A percentile compares a stretch with the other conserved stretches of the same genome.
Conservation (phyloP, 2,329 filamentous ascomycete genomes). For the Diaporthe capsici region DNA sequence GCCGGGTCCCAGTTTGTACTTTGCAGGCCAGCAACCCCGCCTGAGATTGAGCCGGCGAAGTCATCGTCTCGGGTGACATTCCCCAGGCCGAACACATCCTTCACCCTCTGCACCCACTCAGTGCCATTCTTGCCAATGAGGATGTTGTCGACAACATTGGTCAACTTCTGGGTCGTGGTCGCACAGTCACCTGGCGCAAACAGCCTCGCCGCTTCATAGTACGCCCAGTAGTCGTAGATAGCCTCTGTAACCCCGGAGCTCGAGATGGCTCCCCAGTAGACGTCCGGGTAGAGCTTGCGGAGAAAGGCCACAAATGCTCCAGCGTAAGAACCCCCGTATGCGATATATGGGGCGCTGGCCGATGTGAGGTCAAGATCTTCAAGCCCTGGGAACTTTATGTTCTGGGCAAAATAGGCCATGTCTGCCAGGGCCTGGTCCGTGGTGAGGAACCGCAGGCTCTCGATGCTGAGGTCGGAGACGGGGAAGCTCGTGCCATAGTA, state of each 20-base stretch:
- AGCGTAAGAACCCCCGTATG: constrained; percentile 88
- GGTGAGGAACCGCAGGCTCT: constrained; percentile 84
- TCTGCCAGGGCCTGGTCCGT: constrained; percentile 89
- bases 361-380: constrained; percentile 78
- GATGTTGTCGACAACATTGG: constrained; percentile 65
- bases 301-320: constrained; percentile 84
- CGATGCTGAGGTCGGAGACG: constrained; percentile 72
- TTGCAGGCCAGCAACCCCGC: constrained; percentile 61
- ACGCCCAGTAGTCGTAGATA: constrained; percentile 82
- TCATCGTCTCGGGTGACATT: constrained; percentile 61
- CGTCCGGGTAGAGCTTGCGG: constrained; percentile 81
- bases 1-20: constrained; percentile 68
- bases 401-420: constrained; percentile 82
- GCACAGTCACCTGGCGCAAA: constrained; percentile 74
- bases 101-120: constrained; percentile 59
- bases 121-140: constrained; percentile 57
- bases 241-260: constrained; percentile 85
- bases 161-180: constrained; percentile 70
- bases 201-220: constrained; percentile 65
- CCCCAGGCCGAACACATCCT: constrained; percentile 61
- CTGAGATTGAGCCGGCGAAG: constrained; percentile 60
- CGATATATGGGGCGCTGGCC: constrained; percentile 77
- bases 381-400: constrained; percentile 79
- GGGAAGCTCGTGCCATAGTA: constrained; percentile 88
- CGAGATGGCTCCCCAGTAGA: constrained; percentile 84